Conservation (phyloP, 164 flowering plant genomes). For the Tinospora cordifolia region DNA sequence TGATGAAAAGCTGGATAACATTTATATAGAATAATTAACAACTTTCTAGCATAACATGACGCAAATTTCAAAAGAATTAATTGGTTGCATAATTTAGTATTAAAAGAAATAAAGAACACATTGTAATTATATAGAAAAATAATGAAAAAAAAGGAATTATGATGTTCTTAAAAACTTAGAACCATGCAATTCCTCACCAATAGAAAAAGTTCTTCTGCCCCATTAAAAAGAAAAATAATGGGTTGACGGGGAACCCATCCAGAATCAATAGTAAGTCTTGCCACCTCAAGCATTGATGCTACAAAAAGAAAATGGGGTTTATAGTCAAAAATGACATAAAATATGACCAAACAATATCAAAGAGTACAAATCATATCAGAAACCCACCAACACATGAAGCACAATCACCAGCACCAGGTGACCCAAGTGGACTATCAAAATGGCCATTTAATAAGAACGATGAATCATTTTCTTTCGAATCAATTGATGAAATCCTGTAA, state of each 20-base stretch:
- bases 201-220: conserved; percentile 97
- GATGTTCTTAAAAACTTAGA: neutral
- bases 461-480: conserved; percentile 60
- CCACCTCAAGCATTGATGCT: conserved; percentile 92
- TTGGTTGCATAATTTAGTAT: neutral
- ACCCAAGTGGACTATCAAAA: conserved; percentile 87
- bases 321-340: neutral
- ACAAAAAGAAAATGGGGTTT: conserved; percentile 14
- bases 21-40: neutral
- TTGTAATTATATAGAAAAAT: neutral
- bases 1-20: too few species aligned
- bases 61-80: neutral
- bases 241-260: conserved; percentile 82
- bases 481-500: conserved; percentile 69
- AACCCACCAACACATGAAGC: conserved; percentile 95
- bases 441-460: conserved; percentile 87
- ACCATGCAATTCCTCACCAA: conserved; percentile 45
- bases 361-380: neutral
- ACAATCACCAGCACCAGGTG: conserved; percentile 99
- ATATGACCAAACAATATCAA: neutral
- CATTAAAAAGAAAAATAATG: conserved; percentile 86
- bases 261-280: conserved; percentile 70
- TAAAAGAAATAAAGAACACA: neutral
- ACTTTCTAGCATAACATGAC: neutral
- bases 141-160: neutral